Evolutionary conservation across 129 eudicot species (phyloP).

Genomic region (Ambrosia artemisiifolia): DNA sequence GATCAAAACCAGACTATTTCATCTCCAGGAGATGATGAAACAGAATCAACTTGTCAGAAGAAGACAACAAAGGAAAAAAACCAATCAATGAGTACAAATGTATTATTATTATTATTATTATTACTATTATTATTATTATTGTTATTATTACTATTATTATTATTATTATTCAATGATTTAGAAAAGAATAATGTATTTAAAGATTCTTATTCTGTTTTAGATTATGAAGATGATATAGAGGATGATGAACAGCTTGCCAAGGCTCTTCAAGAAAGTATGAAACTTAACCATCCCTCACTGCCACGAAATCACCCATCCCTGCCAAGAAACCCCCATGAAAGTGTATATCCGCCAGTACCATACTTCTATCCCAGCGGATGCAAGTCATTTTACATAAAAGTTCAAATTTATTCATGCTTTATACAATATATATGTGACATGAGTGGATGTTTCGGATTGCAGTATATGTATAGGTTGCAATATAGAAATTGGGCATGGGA

Average conservation of each 20-base stretch:
- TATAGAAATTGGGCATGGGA: constrained; percentile 85
- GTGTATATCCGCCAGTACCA: constrained; percentile 50
- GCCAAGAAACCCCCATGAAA: constrained; percentile 47
- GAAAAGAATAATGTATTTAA: not conserved
- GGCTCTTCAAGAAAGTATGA: constrained; percentile 81
- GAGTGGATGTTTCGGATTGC: constrained; percentile 13
- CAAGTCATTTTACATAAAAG: constrained; percentile 37
- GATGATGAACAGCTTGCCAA: constrained; percentile 89
- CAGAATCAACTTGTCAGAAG: constrained; percentile 34
- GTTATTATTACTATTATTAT: no score
- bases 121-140: no score
- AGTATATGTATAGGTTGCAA: constrained; percentile 95
- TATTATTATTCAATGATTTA: not conserved
- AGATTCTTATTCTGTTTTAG: constrained; percentile 34
- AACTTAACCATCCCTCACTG: constrained; percentile 63
- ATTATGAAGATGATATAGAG: constrained; percentile 43
- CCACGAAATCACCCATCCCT: constrained; percentile 58
- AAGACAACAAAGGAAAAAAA: constrained; percentile 62
- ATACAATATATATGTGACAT: not conserved
- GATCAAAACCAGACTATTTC: constrained; percentile 43
- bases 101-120: not conserved
- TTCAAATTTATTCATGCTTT: not conserved
- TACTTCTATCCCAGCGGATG: constrained; percentile 49
- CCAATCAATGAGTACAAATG: constrained; percentile 57
- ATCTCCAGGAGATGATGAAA: constrained; percentile 54